A percentile compares a stretch with the other conserved stretches of the same genome.
Conservation (phyloP, 2,329 filamentous ascomycete genomes). For the Colletotrichum ledebouriae region DNA sequence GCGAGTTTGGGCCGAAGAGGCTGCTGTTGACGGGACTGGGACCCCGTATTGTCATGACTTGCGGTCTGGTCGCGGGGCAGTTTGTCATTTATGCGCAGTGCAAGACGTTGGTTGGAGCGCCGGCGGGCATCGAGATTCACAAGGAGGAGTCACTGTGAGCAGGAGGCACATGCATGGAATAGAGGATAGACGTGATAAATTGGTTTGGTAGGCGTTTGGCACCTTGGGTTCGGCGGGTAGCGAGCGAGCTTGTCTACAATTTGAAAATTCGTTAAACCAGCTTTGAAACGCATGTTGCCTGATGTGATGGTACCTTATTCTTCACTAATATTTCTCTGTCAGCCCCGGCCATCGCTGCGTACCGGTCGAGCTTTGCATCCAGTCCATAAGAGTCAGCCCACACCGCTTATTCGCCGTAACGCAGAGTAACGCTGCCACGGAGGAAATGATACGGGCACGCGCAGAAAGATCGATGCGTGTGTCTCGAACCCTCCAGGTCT, state of each 20-base stretch:
- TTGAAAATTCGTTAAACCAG: no score
- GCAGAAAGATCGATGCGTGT: neutral
- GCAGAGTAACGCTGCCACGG: rapidly evolving
- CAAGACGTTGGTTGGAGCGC: conserved; percentile 65
- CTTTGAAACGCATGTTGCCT: no score
- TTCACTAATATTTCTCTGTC: no score
- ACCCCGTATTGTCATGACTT: conserved; percentile 67
- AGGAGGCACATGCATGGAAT: neutral
- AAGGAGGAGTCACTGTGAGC: conserved; percentile 53
- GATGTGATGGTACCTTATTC: no score
- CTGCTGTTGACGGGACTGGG: conserved; percentile 63
- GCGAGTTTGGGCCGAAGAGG: conserved; percentile 64
- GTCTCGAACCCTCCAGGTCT: neutral
- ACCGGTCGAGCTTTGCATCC: no score
- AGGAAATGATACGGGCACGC: neutral
- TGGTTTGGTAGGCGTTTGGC: conserved; percentile 19
- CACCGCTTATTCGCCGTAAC: neutral
- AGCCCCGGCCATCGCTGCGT: no score
- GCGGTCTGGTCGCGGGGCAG: conserved; percentile 64
- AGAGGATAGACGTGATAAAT: neutral
- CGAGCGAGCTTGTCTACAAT: conserved; percentile 7
- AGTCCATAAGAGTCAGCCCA: neutral
- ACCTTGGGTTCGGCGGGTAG: conserved; percentile 13
- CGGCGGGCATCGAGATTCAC: conserved; percentile 66
- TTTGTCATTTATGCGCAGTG: conserved; percentile 70